Conservation (phyloP, 2,329 filamentous ascomycete species). For the Xylaria sp. region DNA sequence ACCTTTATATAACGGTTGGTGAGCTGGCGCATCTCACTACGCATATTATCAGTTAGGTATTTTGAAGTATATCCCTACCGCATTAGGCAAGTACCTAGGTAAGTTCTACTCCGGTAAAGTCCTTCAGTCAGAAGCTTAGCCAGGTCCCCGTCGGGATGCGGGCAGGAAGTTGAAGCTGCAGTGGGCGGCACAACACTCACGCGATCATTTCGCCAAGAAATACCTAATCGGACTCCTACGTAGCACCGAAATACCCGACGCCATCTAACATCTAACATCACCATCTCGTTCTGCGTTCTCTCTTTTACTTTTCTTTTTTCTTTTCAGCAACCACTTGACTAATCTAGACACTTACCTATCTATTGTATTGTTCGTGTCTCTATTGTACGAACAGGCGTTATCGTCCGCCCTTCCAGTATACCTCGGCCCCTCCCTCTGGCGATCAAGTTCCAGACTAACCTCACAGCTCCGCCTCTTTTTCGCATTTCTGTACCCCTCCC, state of each 20-base stretch:
- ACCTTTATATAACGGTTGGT: no score
- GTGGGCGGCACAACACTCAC: constrained; percentile 7
- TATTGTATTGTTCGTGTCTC: not conserved
- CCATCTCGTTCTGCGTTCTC: not conserved
- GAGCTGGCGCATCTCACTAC: no score
- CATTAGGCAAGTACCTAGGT: no score
- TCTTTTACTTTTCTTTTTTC: not conserved
- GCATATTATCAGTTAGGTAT: no score
- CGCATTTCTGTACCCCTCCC: not conserved
- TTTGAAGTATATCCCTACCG: no score
- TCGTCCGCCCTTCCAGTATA: not conserved
- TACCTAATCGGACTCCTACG: no score
- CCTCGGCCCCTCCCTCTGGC: not conserved
- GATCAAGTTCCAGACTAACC: not conserved
- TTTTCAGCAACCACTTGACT: not conserved
- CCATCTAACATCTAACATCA: constrained; percentile 9
- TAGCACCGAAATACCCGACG: constrained; percentile 28
- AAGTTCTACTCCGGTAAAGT: no score
- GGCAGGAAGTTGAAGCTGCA: not conserved
- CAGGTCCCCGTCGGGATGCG: not conserved
- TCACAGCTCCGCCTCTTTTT: not conserved
- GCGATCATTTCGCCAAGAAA: constrained; percentile 24
- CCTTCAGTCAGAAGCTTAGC: no score
- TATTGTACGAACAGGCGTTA: not conserved
- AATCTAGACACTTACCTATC: not conserved